Evolutionary conservation across 2,329 filamentous ascomycete species (phyloP).

Genomic region (Hypoxylon sp.): DNA sequence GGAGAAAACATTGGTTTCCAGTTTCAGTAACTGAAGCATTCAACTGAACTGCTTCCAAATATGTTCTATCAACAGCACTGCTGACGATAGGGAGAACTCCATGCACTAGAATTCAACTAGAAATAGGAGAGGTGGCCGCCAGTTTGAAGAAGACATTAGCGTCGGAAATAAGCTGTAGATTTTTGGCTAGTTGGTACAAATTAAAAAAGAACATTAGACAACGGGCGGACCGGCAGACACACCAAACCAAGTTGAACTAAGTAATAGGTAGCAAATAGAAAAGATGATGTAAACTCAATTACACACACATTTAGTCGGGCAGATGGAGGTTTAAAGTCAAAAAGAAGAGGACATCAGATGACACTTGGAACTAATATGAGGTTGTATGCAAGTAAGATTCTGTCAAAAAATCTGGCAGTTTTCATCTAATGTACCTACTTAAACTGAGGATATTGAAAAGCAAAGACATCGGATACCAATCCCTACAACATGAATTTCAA

Average conservation of each 20-base stretch:
- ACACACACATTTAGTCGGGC: constrained; percentile 3
- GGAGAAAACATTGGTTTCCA: too few species aligned
- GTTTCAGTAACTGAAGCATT: too few species aligned
- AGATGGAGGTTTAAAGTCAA: background rate
- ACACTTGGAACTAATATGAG: constrained; percentile 18
- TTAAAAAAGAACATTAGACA: constrained; percentile 2
- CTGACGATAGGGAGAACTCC: background rate
- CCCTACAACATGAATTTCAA: background rate
- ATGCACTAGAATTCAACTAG: background rate
- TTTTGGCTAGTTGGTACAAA: constrained; percentile 8
- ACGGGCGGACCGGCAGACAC: constrained; percentile 8
- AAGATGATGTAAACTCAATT: constrained; percentile 20
- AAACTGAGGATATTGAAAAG: background rate
- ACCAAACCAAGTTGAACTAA: too few species aligned
- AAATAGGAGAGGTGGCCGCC: constrained; percentile 5
- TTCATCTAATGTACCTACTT: too few species aligned
- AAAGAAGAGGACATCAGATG: constrained; percentile 15
- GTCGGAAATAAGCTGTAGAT: constrained; percentile 15
- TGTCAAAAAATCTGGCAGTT: constrained; percentile 20
- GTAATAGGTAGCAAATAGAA: constrained; percentile 2
- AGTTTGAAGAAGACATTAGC: constrained; percentile 12
- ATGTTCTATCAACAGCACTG: background rate
- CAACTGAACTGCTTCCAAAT: too few species aligned
- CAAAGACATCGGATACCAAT: background rate
- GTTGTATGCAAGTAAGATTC: constrained; percentile 18